Evolutionary conservation across 2,329 filamentous ascomycete species (phyloP), one percentile per base, ranked within the genome.

Genomic region (Bipolaris victoriae): DNA sequence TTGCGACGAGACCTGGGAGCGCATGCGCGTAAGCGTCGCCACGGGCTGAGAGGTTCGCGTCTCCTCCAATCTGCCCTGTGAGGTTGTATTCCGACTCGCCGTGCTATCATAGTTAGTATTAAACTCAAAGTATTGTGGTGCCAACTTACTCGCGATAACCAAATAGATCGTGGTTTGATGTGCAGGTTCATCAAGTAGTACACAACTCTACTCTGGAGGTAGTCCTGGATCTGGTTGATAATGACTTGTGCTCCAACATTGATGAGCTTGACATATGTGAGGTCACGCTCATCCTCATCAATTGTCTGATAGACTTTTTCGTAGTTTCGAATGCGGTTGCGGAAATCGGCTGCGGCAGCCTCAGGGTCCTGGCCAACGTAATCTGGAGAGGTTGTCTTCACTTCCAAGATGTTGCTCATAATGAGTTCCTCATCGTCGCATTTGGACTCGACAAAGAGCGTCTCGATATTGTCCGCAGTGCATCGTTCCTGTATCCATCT

Each of bases 111-210:
- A 46, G 45, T 69, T 72, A 73, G 61, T 20, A 50, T 29, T 15
- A 16, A 33, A 7, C 11, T 13, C 29, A 3, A 29, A 0, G 13
- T 15, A 9, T 4, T 5, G 15, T 22, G 15, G 44, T 16, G 20
- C n/a, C 16, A 13, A 84, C 88, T 78, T 82, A 94, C 91, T 63
- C 95, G 84, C 65, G 95, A 98, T 49, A 99, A 81, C 95, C 95
- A 99, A 65, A 99, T 96, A 3, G 92, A 96, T 55, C 95, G 87
- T 16, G 94, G 94, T 63, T 94, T 94, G 76, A 99, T 99, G 79
- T 99, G 95, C 37, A 99, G 83, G 75, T 98, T 99, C 88, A 98
- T 97, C 57, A 98, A 86, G 76, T 97, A 99, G 79, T 99, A 99
- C 44, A 99, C 94, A 43, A 99, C 89, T 56, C 95, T 89, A 76